Base-by-base conservation (phyloP, 2,329 filamentous ascomycete genomes). In the Elsinoe australis region DNA sequence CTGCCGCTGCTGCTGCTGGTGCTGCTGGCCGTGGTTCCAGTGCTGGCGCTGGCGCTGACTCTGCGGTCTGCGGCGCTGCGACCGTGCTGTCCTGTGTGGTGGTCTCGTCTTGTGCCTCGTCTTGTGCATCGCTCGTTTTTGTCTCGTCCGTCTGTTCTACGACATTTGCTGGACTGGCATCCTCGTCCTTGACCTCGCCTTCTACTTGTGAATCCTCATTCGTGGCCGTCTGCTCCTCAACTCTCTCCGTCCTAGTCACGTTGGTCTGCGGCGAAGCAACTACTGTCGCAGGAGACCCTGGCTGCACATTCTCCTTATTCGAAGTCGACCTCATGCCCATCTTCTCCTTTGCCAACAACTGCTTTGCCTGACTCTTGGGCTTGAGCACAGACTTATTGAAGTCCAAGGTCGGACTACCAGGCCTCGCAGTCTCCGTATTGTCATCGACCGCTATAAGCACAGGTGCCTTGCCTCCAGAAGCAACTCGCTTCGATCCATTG, bases 251-350 rank as follows among this genome's bases (percentile, higher is more conserved):
- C 9, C 14, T 32, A 7, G 15, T n/a, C n/a, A n/a, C n/a, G n/a
- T n/a, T n/a, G n/a, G 17, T 32, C 26, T 18, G 24, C 53, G 5
- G 53, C 50, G 26, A 36, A 26, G 44, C 35, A 19, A 33, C 31
- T 8, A 31, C 29, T 5, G 32, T 19, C 8, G 24, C 49, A 31
- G 51, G 55, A 42, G 54, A 55, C 8, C 52, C 26, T 3, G 59
- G 59, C 21, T 55, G 51, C n/a, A 60, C 53, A 26, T 61, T 61
- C 51, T 61, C 59, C 49, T 62, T 61, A 50, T 62, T 61, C 38
- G 58, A 60, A 14, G 57, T 59, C 3, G 57, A 59, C 28, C 59
- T 54, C 49, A 57, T 59, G 21, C 51, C 52, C 3, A 54, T 52
- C 18, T 51, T 54, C 9, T 60, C 58, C n/a, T 55, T 57, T 22